Evolutionary conservation across 305 asterid genomes (phyloP).

Genomic region (Solanum chacoense): DNA sequence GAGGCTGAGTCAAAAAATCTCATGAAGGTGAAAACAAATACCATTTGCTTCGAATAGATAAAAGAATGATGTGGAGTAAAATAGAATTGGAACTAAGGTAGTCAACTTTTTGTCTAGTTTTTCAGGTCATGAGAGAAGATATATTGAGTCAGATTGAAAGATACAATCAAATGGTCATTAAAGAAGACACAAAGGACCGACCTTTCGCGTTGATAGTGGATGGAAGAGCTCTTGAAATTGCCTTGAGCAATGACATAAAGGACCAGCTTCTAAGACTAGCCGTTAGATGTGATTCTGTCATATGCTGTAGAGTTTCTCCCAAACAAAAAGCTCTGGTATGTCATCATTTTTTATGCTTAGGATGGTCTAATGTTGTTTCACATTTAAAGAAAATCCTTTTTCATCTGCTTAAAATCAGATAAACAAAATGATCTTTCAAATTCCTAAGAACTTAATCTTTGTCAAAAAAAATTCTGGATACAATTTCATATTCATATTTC

Average conservation of each 20-base stretch:
- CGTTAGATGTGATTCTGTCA: conserved; percentile 68
- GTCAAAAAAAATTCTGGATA: background rate
- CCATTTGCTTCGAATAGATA: background rate
- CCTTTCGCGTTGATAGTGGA: conserved; percentile 77
- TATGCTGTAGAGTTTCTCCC: conserved; percentile 88
- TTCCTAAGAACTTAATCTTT: background rate
- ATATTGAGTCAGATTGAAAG: conserved; percentile 45
- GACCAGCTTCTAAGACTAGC: conserved; percentile 49
- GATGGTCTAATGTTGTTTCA: background rate
- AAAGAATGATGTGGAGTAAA: background rate
- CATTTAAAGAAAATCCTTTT: background rate
- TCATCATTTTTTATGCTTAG: background rate
- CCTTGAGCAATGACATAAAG: conserved; percentile 39
- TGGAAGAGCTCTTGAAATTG: conserved; percentile 58
- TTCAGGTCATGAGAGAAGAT: conserved; percentile 54
- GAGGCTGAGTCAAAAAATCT: conserved; percentile 19
- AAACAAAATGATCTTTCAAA: background rate
- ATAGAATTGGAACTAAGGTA: background rate
- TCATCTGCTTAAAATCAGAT: background rate
- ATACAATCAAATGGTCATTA: conserved; percentile 28
- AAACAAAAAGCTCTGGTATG: conserved; percentile 79
- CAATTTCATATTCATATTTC: background rate
- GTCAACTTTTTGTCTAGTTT: conserved; percentile 29
- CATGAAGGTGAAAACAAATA: conserved; percentile 15
- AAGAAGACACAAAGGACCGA: conserved; percentile 28